Conservation (phyloP, 306 rosid species). For the Vigna radiata region DNA sequence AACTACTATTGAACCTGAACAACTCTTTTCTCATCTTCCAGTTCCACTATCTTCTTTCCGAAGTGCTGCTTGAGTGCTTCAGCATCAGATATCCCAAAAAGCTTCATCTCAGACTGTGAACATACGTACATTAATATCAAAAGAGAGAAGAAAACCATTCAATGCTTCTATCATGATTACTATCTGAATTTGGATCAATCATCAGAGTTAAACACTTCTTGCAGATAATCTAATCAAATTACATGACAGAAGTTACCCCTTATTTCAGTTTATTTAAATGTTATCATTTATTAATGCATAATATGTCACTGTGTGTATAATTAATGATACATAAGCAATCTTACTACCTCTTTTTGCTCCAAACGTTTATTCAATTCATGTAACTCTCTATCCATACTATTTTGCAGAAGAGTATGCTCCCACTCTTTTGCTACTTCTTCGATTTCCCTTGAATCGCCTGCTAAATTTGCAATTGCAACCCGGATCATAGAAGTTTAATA, state of each 20-base stretch:
- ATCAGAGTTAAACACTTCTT: conserved; percentile 19
- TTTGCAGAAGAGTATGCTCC: conserved; percentile 95
- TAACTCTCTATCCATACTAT: conserved; percentile 90
- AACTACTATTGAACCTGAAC: conserved; percentile 73
- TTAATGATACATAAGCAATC: conserved; percentile 27
- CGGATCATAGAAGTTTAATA: conserved; percentile 36
- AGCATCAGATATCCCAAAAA: conserved; percentile 72
- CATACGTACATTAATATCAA: conserved; percentile 24
- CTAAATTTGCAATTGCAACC: conserved; percentile 43
- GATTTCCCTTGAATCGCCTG: conserved; percentile 84
- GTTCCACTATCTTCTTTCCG: conserved; percentile 91
- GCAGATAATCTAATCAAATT: conserved; percentile 4
- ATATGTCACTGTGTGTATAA: conserved; percentile 16
- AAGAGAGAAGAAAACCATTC: conserved; percentile 22
- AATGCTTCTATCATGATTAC: conserved; percentile 29
- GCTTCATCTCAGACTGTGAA: conserved; percentile 91
- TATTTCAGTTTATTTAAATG: conserved; percentile 21
- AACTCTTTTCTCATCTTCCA: conserved; percentile 89
- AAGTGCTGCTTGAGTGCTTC: conserved; percentile 88
- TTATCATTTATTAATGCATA: not conserved
- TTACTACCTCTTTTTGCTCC: conserved; percentile 85
- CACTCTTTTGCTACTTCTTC: conserved; percentile 94
- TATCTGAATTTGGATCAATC: conserved; percentile 19
- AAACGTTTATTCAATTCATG: conserved; percentile 89
- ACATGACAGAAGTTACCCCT: conserved; percentile 24